Evolutionary conservation across 1,284 basidiomycete genomes (phyloP), one percentile per base, ranked within the genome.

Genomic region (Lignosus rhinocerotis): DNA sequence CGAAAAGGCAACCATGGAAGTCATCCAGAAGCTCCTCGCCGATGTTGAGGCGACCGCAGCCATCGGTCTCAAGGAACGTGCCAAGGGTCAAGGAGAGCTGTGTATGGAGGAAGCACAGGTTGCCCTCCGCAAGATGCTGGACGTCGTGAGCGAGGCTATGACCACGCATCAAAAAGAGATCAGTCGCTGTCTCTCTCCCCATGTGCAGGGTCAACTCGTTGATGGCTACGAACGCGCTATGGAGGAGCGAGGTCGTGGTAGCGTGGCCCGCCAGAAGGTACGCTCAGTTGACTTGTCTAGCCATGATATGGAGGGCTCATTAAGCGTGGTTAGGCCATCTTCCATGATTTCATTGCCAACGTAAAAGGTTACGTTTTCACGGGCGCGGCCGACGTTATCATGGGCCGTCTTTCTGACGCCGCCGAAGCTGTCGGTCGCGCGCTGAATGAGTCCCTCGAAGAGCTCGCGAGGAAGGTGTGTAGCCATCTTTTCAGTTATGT

Each of bases 261-360:
- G 82, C 59, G 84, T 86, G 6, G 80, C 79, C 6, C 76, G 83
- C 9, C 85, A 86, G 71, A 87, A 85, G 77, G 83, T 83, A 51
- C n/a, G 19, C 46, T 12, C 2, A 44, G 16, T 8, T 12, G 12
- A 16, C 8, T 10, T 38, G 7, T 9, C 2, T 6, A 32, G 2
- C 39, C 41, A 21, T 57, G 39, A 38, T 34, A 36, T 51, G n/a
- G 14, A 4, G 30, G 11, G 45, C 33, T 33, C 19, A 51, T 6
- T 11, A 30, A 30, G 19, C n/a, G 31, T 51, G 55, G 42, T 14
- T 54, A 85, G 83, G 71, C 71, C 1, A 68, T 77, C 30, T 82
- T 86, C 75, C 79, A 75, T 33, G 60, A 73, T 33, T 80, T 72
- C 57, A 68, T 87, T 25, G 61, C 68, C 7, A 66, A 74, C 0